Evolutionary conservation across 106 monocot genomes (phyloP).

Genomic region (Dendrobium huoshanense): DNA sequence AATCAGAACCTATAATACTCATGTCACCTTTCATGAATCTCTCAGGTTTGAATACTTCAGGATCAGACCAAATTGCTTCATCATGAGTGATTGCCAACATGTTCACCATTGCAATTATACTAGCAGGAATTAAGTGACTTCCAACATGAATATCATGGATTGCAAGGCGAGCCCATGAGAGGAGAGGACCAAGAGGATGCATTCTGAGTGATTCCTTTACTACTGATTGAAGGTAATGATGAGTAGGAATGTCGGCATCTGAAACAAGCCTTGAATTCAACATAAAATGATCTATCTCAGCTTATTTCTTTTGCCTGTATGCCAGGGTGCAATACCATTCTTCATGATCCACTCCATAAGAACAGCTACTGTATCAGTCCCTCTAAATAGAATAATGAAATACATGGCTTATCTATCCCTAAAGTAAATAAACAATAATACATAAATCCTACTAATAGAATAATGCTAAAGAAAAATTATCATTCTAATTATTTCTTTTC

Average conservation of each 20-base stretch:
- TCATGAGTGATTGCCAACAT: slow-evolving; percentile 79
- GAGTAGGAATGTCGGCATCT: slow-evolving; percentile 35
- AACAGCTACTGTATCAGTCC: slow-evolving; percentile 55
- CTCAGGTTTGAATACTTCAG: slow-evolving; percentile 39
- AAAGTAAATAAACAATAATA: too few relatives aligned
- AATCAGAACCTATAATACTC: slow-evolving; percentile 51
- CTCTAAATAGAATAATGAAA: slow-evolving; percentile 30
- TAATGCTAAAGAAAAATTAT: too few relatives aligned
- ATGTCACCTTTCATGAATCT: slow-evolving; percentile 50
- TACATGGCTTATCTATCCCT: too few relatives aligned
- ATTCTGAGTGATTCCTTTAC: slow-evolving; percentile 54
- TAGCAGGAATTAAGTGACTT: slow-evolving; percentile 38
- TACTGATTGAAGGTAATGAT: slow-evolving; percentile 31
- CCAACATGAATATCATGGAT: slow-evolving; percentile 50
- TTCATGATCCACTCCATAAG: slow-evolving; percentile 59
- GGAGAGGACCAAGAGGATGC: slow-evolving; percentile 69
- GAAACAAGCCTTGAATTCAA: slow-evolving; percentile 21
- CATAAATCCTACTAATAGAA: too few relatives aligned
- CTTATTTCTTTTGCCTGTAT: slow-evolving; percentile 53
- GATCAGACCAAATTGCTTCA: slow-evolving; percentile 33
- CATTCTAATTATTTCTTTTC: too few relatives aligned
- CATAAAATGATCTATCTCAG: slow-evolving; percentile 34
- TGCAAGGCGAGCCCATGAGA: slow-evolving; percentile 77
- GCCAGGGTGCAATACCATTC: slow-evolving; percentile 58
- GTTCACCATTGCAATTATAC: slow-evolving; percentile 81